Conservation (phyloP, 306 rosid species). For the Lathyrus sativus region DNA sequence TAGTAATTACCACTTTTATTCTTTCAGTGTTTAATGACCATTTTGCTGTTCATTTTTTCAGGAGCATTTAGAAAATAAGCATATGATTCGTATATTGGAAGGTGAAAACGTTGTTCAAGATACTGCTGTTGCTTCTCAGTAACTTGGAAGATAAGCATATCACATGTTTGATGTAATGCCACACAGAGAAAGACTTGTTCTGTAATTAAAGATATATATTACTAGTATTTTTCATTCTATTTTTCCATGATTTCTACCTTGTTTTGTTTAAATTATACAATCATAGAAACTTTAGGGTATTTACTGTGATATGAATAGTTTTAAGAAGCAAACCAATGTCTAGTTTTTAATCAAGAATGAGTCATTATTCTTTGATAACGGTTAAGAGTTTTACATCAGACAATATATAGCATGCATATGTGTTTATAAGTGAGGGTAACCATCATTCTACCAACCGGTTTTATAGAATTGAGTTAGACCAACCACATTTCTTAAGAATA, state of each 20-base stretch:
- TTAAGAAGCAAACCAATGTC: conserved; percentile 18
- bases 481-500: too few species aligned
- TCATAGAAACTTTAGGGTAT: conserved; percentile 3
- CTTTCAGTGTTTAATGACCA: not conserved
- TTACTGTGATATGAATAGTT: conserved; percentile 5
- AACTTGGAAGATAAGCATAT: conserved; percentile 16
- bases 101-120: conserved; percentile 52
- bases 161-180: not conserved
- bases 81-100: conserved; percentile 71
- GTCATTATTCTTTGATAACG: too few species aligned
- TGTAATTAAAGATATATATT: too few species aligned
- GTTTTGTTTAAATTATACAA: conserved; percentile 7
- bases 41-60: conserved; percentile 32
- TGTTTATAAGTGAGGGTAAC: too few species aligned
- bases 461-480: too few species aligned
- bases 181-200: too few species aligned
- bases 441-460: too few species aligned
- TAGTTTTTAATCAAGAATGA: conserved; percentile 31
- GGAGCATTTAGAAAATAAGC: conserved; percentile 75
- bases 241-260: not conserved
- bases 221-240: not conserved
- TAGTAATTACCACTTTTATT: not conserved
- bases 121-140: conserved; percentile 35
- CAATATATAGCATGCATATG: too few species aligned
- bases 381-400: too few species aligned